Base-by-base conservation (phyloP, 2,329 filamentous ascomycete species). In the Incumbomyces lentus region DNA sequence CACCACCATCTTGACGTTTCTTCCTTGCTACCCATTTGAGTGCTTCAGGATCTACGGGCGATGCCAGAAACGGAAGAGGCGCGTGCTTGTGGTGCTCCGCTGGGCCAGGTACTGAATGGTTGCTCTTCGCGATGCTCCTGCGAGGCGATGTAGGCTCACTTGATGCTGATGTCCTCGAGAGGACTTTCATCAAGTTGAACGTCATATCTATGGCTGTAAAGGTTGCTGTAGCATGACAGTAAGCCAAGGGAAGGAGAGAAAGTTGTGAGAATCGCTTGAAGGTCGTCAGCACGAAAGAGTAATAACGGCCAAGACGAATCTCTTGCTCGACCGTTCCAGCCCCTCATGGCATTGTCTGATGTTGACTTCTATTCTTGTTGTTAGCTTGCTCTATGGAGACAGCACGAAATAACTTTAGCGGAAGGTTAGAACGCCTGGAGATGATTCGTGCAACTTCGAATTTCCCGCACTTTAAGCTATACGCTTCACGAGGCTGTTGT, bases 41-140 rank as follows among this genome's bases (percentile, higher is more conserved):
- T 5, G 44, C 44, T 35, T 46, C 37, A 10, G 44, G 36, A 19
- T 46, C 36, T 11, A 46, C 26, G n/a, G 44, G 44, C 18, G 44
- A 46, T 6, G 44, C 44, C 2, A 46, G 13, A 19, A 46, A 46
- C 11, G 44, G 44, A 2, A 46, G 36, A 3, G 44, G 35, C 34
- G 35, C 37, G 7, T 46, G 32, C n/a, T 19, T 30, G 17, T 37
- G 42, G 22, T 45, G 42, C 8, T 45, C 42, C 16, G 42, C 33
- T 14, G 29, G 34, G 32, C 33, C 13, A 22, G 16, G 6, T 18
- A 11, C 13, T 13, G 30, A 19, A 26, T 44, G 41, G 13, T 44
- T 30, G 14, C 10, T 11, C 12, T 40, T 18, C 13, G 17, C 8
- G 5, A 40, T 7, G n/a, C 26, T 32, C 7, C n/a, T 17, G 14